These are phyloP conservation scores for Rhizophora mangle DNA, from an alignment of 345 rosid species.

Conservation along the genomic window DNA sequence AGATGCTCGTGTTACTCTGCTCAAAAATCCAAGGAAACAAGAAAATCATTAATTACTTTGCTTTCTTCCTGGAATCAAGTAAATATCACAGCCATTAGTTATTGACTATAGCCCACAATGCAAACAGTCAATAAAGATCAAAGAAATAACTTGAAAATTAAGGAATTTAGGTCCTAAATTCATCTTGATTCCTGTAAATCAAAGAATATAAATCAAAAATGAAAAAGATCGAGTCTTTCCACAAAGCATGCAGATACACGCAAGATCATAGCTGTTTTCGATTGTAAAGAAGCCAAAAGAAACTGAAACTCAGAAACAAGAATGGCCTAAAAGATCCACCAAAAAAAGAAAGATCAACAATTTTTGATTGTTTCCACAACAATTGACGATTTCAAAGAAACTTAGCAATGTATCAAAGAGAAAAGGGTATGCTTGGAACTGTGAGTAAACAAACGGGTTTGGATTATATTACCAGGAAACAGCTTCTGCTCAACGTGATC, in stretches of 20 bases:
- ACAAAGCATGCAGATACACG: background rate
- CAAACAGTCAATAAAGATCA: background rate
- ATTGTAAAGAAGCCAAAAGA: background rate
- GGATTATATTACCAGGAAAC: conserved; percentile 44
- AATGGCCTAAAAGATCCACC: background rate
- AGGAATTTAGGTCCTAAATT: background rate
- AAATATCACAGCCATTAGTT: too few species aligned
- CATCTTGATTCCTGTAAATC: background rate
- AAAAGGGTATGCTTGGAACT: background rate
- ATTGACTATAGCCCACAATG: background rate
- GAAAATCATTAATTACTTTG: background rate
- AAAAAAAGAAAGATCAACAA: background rate
- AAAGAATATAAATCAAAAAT: background rate
- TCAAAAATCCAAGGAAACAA: background rate
- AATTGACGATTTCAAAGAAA: background rate
- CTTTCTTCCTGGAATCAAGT: too few species aligned
- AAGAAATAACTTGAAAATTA: background rate
- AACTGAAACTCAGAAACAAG: background rate
- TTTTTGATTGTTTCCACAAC: background rate
- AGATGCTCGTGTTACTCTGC: conserved; percentile 48
- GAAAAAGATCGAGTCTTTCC: background rate
- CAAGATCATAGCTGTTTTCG: background rate
- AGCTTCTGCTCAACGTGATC: conserved; percentile 46
- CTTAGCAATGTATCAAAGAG: too few species aligned
- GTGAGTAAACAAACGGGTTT: conserved; percentile 3